Percentiles rank a stretch among this genome's conserved stretches.
These are phyloP conservation scores for Erysimum cheiri DNA, from an alignment of 441 rosid genomes.

Conservation along the genomic window DNA sequence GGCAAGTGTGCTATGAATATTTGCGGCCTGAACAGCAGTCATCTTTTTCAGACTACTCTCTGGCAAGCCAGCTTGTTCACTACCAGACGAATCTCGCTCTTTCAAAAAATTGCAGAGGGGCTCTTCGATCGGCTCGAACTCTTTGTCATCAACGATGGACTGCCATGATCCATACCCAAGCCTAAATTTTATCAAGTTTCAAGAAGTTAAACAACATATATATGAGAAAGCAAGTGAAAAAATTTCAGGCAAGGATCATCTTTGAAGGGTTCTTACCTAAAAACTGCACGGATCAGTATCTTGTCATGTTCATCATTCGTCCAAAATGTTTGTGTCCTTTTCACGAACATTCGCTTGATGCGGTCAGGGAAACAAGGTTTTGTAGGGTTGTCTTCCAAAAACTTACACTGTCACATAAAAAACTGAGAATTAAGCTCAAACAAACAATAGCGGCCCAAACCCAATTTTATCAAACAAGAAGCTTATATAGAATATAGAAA, in stretches of 20 bases:
- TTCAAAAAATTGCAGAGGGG: too few species aligned
- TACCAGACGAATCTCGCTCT: too few species aligned
- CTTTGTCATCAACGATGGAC: conserved; percentile 74
- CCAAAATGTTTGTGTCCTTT: conserved; percentile 15
- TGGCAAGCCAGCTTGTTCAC: too few species aligned
- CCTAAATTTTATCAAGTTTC: conserved; percentile 48
- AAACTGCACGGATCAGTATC: conserved; percentile 65
- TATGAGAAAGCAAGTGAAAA: conserved; percentile 1
- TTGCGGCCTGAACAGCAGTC: too few species aligned
- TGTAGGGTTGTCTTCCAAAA: conserved; percentile 53
- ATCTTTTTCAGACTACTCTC: too few species aligned
- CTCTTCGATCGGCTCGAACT: conserved; percentile 4
- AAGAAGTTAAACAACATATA: conserved; percentile 27
- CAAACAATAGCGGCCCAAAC: background rate
- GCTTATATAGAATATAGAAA: conserved; percentile 7
- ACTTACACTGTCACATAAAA: conserved; percentile 54
- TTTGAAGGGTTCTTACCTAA: conserved; percentile 56
- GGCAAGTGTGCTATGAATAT: too few species aligned
- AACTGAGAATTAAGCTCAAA: conserved; percentile 22
- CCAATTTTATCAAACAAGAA: background rate
- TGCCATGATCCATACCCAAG: conserved; percentile 91
- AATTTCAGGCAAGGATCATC: background rate
- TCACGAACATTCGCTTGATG: too few species aligned
- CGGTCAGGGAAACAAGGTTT: conserved; percentile 51
- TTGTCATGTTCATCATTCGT: conserved; percentile 82